phyloP scores from a whole-genome alignment of 352 stramenopile genomes.

The Plasmopara halstedii region DNA sequence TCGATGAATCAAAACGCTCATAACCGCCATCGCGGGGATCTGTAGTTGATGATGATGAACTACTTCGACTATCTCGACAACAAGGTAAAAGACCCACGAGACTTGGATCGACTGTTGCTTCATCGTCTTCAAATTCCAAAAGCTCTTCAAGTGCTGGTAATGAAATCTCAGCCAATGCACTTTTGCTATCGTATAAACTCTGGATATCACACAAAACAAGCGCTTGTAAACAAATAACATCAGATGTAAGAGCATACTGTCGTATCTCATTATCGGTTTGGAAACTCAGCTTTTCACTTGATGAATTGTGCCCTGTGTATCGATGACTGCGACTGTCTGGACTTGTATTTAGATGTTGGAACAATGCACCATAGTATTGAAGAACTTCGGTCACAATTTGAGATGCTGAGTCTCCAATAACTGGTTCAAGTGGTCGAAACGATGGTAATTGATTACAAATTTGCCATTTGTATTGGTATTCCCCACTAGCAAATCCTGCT shows the following conservation, averaged over 20 bases:
- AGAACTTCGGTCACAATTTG: slow-evolving; percentile 74
- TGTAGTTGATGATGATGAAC: slow-evolving; percentile 26
- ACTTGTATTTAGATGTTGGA: slow-evolving; percentile 53
- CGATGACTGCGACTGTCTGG: slow-evolving; percentile 33
- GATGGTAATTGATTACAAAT: slow-evolving; percentile 54
- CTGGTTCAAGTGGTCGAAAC: slow-evolving; percentile 32
- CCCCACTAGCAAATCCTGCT: slow-evolving; percentile 44
- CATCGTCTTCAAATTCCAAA: slow-evolving; percentile 75
- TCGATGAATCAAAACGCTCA: slow-evolving; percentile 27
- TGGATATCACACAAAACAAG: slow-evolving; percentile 77
- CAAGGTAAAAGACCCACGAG: slow-evolving; percentile 32
- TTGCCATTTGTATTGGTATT: slow-evolving; percentile 69
- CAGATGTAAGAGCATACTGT: slow-evolving; percentile 40
- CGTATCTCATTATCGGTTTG: slow-evolving; percentile 2
- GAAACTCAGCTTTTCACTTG: slow-evolving; percentile 3
- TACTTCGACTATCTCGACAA: slow-evolving; percentile 29
- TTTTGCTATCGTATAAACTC: slow-evolving; percentile 69
- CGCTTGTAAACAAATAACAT: slow-evolving; percentile 54
- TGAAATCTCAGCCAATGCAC: slow-evolving; percentile 48
- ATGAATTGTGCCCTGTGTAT: slow-evolving; percentile 22
- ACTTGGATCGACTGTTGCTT: slow-evolving; percentile 41
- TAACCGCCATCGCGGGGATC: slow-evolving; percentile 28
- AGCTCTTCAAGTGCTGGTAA: slow-evolving; percentile 63
- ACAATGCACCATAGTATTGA: slow-evolving; percentile 61
- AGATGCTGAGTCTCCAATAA: slow-evolving; percentile 50